These are phyloP conservation scores for Oidiodendron maius DNA, from an alignment of 495 filamentous ascomycete species.

Conservation along the genomic window DNA sequence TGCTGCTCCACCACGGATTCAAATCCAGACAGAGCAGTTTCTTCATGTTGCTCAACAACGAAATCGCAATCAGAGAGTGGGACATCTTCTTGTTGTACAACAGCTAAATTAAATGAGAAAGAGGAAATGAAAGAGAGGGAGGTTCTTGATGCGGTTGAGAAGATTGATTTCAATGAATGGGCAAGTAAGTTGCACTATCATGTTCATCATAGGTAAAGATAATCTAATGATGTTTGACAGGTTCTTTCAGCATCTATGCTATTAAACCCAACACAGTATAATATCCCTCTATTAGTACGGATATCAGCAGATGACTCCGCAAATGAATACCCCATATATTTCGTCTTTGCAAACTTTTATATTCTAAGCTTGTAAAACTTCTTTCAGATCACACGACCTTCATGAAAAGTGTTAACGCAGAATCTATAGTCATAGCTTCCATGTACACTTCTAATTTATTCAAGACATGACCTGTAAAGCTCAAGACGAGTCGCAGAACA, in stretches of 20 bases:
- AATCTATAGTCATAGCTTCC: no score
- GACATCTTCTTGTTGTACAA: background rate
- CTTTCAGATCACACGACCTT: no score
- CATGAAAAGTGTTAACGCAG: no score
- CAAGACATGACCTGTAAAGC: no score
- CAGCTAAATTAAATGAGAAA: background rate
- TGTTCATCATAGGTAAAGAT: background rate
- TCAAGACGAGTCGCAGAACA: no score
- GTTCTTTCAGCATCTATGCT: slow-evolving; percentile 38
- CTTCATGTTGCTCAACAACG: background rate
- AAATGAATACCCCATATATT: no score
- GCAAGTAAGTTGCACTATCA: slow-evolving; percentile 33
- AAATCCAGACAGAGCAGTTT: no score
- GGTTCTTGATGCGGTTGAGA: slow-evolving; percentile 2
- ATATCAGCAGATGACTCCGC: no score
- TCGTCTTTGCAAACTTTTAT: no score
- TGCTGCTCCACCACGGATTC: slow-evolving; percentile 11
- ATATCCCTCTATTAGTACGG: no score
- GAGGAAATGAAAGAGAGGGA: background rate
- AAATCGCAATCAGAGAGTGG: background rate
- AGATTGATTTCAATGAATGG: slow-evolving; percentile 44
- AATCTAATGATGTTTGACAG: slow-evolving; percentile 20
- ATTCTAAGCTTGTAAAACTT: no score
- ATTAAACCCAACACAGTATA: slow-evolving; percentile 28
- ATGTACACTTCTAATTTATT: no score